Percentiles rank a stretch among this genome's conserved stretches.
Evolutionary conservation across 495 filamentous ascomycete genomes (phyloP).

Genomic region (Extremus antarcticus): DNA sequence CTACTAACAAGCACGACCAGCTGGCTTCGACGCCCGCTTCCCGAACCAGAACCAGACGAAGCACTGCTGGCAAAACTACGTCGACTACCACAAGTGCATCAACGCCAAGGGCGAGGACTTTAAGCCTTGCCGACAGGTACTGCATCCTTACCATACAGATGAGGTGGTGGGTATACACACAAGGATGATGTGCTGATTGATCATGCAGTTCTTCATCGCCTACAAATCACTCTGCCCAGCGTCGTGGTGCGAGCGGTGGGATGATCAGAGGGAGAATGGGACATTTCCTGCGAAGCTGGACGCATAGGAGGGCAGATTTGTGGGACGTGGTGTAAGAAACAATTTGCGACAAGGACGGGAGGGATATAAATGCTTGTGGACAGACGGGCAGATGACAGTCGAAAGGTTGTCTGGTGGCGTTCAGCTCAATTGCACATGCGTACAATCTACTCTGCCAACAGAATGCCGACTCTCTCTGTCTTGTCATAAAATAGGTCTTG

Average conservation of each 20-base stretch:
- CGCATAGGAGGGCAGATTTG: conserved; percentile 28
- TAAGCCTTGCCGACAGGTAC: conserved; percentile 90
- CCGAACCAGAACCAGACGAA: conserved; percentile 94
- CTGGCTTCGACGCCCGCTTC: conserved; percentile 98
- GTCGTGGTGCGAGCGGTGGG: conserved; percentile 90
- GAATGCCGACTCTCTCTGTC: not conserved
- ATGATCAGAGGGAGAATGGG: conserved; percentile 85
- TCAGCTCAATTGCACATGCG: not conserved
- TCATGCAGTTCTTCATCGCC: conserved; percentile 73
- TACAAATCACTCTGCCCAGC: conserved; percentile 96
- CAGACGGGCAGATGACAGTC: too few relatives aligned
- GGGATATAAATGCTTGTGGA: too few relatives aligned
- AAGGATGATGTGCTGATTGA: not conserved
- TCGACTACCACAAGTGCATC: conserved; percentile 99
- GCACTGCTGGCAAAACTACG: conserved; percentile 99
- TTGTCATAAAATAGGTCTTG: too few relatives aligned
- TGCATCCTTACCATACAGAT: not conserved
- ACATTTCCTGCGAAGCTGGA: conserved; percentile 76
- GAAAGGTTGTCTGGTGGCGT: not conserved
- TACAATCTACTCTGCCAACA: conserved; percentile 1
- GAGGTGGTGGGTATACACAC: not conserved
- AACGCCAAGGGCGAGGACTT: conserved; percentile 98
- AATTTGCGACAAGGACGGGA: too few relatives aligned
- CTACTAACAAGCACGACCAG: conserved; percentile 2
- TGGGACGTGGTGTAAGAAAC: too few relatives aligned